Evolutionary conservation across 1,284 basidiomycete species (phyloP).

Genomic region (Ganoderma resinaceum): DNA sequence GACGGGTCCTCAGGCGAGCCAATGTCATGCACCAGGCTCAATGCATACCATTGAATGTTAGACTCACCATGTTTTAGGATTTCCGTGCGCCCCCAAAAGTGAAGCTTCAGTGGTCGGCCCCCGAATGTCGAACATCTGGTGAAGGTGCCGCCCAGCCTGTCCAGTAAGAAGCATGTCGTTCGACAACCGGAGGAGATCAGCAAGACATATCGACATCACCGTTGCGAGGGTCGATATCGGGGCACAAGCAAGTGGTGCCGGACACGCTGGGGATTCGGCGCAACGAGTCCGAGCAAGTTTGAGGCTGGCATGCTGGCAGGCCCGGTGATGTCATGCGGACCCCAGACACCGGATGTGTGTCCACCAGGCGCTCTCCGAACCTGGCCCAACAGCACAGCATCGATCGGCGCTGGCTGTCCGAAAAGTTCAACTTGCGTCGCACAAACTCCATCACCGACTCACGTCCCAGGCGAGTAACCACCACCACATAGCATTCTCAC

Average conservation of each 20-base stretch:
- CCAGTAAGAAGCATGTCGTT: background rate
- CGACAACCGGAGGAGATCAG: background rate
- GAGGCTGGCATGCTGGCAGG: background rate
- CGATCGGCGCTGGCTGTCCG: background rate
- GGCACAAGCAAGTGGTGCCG: background rate
- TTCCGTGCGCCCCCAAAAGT: background rate
- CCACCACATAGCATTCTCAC: background rate
- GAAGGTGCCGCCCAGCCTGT: background rate
- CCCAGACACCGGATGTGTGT: constrained; percentile 1
- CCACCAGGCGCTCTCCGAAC: background rate
- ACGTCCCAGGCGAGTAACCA: background rate
- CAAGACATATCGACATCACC: background rate
- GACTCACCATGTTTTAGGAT: background rate
- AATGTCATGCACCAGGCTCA: background rate
- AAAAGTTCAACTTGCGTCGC: background rate
- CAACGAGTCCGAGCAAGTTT: background rate
- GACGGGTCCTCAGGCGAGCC: background rate
- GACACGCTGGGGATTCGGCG: background rate
- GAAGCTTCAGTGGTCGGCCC: background rate
- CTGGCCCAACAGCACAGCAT: constrained; percentile 6
- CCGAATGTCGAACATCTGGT: background rate
- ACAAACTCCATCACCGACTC: background rate
- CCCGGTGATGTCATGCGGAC: background rate
- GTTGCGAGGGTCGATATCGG: background rate
- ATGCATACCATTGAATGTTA: background rate